Evolutionary conservation across 345 rosid genomes (phyloP), one percentile per base, ranked within the genome.

Genomic region (Eutrema yunnanense): DNA sequence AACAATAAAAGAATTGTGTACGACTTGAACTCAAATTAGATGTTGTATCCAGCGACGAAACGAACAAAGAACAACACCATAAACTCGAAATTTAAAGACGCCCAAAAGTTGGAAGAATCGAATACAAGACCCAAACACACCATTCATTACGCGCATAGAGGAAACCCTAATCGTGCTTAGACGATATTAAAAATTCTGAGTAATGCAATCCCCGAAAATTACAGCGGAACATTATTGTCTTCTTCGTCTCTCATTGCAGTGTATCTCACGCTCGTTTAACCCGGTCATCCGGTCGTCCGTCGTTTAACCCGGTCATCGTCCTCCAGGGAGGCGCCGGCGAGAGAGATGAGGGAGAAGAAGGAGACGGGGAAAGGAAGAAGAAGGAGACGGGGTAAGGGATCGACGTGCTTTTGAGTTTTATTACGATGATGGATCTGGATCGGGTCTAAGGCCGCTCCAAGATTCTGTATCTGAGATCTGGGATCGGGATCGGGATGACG

Each of bases 401-500:
- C 71, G 76, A 37, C 72, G 76, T 5, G 60, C 78, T 38, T 90
- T 79, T 51, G 92, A 85, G 64, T 80, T 90, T 34, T 88, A 82
- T 60, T 84, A 87, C 78, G 95, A 90, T 9, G 95, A 88, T 16
- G 97, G 97, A n/a, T 57, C 87, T 38, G 80, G 80, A 32, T 80
- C 86, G 43, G 92, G 90, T 9, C 82, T 90, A 1, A 80, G 92
- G 34, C 92, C 95, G 6, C 81, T 90, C 43, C 97, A 95, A 0
- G 81, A 88, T 4, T 74, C 81, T 32, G 82, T 86, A 67, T 82
- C 92, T 6, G 90, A 86, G 80, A 84, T 90, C 55, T 64, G 92
- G 92, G 89, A 19, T 90, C 95, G 2, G 90, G 95, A 5, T 88
- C 88, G 95, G 92, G 19, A 54, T 90, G 78, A 88, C 90, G 11